Evolutionary conservation across 768 basidiomycete genomes (phyloP).

Genomic region (Pulveroboletus sp.): DNA sequence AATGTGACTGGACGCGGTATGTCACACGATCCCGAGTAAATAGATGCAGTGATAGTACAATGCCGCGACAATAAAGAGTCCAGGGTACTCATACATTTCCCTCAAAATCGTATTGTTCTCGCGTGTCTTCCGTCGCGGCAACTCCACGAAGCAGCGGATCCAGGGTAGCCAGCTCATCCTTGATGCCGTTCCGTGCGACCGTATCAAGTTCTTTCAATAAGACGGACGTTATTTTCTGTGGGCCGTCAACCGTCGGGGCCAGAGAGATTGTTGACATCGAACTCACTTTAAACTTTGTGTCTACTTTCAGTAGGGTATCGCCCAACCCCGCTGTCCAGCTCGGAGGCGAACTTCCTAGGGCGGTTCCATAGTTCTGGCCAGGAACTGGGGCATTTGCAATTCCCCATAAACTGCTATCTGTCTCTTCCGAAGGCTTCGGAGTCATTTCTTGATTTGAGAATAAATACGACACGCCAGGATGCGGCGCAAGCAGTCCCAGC

Average conservation of each 20-base stretch:
- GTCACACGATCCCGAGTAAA: slow-evolving; percentile 14
- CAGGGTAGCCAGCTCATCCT: slow-evolving; percentile 75
- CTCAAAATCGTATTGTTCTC: slow-evolving; percentile 43
- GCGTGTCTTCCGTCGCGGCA: slow-evolving; percentile 31
- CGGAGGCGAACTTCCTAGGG: slow-evolving; percentile 48
- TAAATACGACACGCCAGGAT: slow-evolving; percentile 79
- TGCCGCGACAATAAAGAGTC: slow-evolving; percentile 12
- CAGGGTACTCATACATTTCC: slow-evolving; percentile 30
- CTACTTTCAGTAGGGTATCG: slow-evolving; percentile 76
- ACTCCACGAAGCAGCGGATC: slow-evolving; percentile 72
- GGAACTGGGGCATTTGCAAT: slow-evolving; percentile 52
- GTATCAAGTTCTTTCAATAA: slow-evolving; percentile 82
- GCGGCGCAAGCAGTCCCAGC: slow-evolving; percentile 67
- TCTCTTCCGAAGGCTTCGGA: slow-evolving; percentile 35
- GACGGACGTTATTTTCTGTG: slow-evolving; percentile 78
- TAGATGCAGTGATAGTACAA: slow-evolving; percentile 21
- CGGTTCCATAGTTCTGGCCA: slow-evolving; percentile 27
- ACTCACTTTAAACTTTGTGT: slow-evolving; percentile 77
- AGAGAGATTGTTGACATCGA: background rate
- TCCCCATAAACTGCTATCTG: slow-evolving; percentile 62
- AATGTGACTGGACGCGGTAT: slow-evolving; percentile 19
- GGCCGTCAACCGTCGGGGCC: slow-evolving; percentile 1
- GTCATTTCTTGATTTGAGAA: slow-evolving; percentile 41
- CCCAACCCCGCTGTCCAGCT: slow-evolving; percentile 59
- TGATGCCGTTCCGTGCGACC: slow-evolving; percentile 75